These are phyloP conservation scores for Acanthamoeba healyi DNA, from an alignment of 208 protist species.

Conservation along the genomic window DNA sequence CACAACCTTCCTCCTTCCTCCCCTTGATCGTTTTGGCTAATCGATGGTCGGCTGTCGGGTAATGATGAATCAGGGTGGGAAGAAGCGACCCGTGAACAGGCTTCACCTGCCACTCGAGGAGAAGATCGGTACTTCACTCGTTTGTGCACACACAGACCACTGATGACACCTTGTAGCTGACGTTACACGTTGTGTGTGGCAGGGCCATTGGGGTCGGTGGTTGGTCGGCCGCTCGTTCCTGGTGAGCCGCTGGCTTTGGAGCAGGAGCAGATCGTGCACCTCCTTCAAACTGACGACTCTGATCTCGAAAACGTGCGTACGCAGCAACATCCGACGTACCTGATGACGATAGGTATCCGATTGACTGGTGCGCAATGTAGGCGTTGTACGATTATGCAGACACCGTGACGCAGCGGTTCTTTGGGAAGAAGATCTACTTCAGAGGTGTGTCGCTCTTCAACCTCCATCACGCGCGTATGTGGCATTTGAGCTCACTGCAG, in stretches of 20 bases:
- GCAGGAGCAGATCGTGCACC: slow-evolving; percentile 20
- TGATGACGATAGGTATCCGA: no score
- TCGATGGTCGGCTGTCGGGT: not conserved
- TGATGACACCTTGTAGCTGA: not conserved
- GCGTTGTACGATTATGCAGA: slow-evolving; percentile 67
- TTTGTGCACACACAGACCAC: not conserved
- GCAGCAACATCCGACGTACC: no score
- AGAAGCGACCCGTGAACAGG: slow-evolving; percentile 45
- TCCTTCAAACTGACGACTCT: not conserved
- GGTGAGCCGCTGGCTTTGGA: slow-evolving; percentile 36
- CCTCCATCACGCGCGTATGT: not conserved
- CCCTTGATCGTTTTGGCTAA: not conserved
- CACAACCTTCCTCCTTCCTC: not conserved
- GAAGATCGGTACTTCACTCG: not conserved
- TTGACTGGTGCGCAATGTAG: no score
- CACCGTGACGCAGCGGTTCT: slow-evolving; percentile 68
- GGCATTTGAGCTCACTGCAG: no score
- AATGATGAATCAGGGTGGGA: not conserved
- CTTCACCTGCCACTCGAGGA: slow-evolving; percentile 59
- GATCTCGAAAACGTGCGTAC: not conserved
- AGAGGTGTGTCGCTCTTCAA: not conserved
- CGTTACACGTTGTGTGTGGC: not conserved
- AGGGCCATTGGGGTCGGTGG: slow-evolving; percentile 3
- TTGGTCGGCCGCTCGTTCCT: not conserved
- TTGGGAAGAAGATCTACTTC: slow-evolving; percentile 79